These are phyloP conservation scores for Tetramitus jugosus DNA, from an alignment of 208 protist species.

Conservation along the genomic window DNA sequence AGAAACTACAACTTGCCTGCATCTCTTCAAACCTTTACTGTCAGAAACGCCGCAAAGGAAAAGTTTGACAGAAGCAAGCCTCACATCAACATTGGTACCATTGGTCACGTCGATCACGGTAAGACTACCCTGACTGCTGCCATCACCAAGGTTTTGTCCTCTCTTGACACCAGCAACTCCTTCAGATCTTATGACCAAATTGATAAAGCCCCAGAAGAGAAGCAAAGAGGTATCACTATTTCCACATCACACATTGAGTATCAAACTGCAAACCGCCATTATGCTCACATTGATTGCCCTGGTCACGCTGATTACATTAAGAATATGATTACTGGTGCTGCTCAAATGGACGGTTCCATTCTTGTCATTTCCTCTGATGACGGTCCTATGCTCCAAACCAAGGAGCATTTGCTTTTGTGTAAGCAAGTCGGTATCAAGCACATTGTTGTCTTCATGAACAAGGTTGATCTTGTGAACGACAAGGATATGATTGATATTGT, in stretches of 20 bases:
- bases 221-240: conserved; percentile 98
- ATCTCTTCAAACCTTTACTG: no score
- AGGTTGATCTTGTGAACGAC: conserved; percentile 82
- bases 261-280: conserved; percentile 93
- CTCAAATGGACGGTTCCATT: conserved; percentile 86
- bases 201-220: conserved; percentile 97
- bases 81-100: conserved; percentile 96
- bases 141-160: conserved; percentile 87
- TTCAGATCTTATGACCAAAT: conserved; percentile 92
- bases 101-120: conserved; percentile 98
- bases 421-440: conserved; percentile 89
- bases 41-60: conserved; percentile 50
- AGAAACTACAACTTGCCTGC: no score
- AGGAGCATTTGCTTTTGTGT: conserved; percentile 96
- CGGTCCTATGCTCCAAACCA: conserved; percentile 97
- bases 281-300: conserved; percentile 99
- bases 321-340: conserved; percentile 99
- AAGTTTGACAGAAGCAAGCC: conserved; percentile 86
- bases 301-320: conserved; percentile 99
- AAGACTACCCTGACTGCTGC: conserved; percentile 97
- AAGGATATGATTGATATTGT: conserved; percentile 83
- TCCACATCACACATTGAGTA: conserved; percentile 95
- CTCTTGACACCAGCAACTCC: conserved; percentile 52
- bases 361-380: conserved; percentile 80
- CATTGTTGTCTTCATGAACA: conserved; percentile 98